These are phyloP conservation scores for Oryza glaberrima DNA, from an alignment of 176 grass and related monocot genomes.

Conservation along the genomic window DNA sequence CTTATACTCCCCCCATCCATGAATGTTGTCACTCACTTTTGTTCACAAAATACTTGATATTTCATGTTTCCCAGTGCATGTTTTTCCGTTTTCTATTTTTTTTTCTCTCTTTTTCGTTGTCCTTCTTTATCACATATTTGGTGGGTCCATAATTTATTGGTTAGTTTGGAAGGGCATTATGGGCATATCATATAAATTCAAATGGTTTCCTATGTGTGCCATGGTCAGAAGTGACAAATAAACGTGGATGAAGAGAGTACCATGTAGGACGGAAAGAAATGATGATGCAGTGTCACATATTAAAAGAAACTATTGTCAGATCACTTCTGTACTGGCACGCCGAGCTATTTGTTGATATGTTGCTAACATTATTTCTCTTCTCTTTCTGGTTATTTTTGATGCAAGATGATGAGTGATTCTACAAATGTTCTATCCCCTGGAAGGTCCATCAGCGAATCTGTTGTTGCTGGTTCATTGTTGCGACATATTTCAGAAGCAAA, in stretches of 20 bases:
- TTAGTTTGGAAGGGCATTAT: neutral
- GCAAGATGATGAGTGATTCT: constrained; percentile 99
- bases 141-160: neutral
- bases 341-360: constrained; percentile 12
- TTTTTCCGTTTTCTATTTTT: neutral
- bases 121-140: neutral
- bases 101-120: neutral
- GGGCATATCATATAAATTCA: neutral
- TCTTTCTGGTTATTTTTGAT: constrained; percentile 17
- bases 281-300: neutral
- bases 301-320: neutral
- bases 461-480: constrained; percentile 82
- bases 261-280: neutral
- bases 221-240: constrained; percentile 2
- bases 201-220: neutral
- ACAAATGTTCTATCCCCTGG: constrained; percentile 99
- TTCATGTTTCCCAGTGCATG: neutral
- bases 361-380: constrained; percentile 34
- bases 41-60: neutral
- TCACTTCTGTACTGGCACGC: neutral
- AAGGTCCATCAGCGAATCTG: constrained; percentile 92
- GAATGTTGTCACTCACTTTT: neutral
- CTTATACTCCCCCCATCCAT: neutral
- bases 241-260: neutral
- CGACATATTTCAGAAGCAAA: constrained; percentile 87